These are phyloP conservation scores for Clarireedia sp. DNA, from an alignment of 2,329 filamentous ascomycete genomes.

Conservation along the genomic window DNA sequence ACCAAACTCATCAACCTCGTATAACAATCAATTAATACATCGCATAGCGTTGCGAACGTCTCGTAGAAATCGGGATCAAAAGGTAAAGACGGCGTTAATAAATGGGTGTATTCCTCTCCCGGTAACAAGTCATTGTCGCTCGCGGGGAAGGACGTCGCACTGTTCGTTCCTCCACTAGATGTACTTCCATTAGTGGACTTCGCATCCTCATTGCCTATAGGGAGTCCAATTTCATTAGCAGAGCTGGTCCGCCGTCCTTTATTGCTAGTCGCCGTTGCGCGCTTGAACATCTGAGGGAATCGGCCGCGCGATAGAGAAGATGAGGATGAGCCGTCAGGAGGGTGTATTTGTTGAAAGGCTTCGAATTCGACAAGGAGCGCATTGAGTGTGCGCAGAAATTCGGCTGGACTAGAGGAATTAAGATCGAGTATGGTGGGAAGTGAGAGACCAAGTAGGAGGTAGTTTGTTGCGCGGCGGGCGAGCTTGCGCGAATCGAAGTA, in stretches of 20 bases:
- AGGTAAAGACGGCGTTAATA: conserved; percentile 84
- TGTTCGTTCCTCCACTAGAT: conserved; percentile 31
- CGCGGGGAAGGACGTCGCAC: conserved; percentile 39
- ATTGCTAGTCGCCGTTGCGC: conserved; percentile 42
- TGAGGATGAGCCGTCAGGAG: conserved; percentile 59
- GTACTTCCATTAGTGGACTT: conserved; percentile 36
- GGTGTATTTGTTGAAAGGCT: conserved; percentile 80
- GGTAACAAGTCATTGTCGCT: conserved; percentile 61
- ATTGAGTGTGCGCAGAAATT: conserved; percentile 83
- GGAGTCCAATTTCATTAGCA: conserved; percentile 50
- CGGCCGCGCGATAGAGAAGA: conserved; percentile 66
- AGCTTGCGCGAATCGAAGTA: conserved; percentile 81
- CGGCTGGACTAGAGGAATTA: conserved; percentile 67
- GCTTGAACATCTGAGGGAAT: conserved; percentile 76
- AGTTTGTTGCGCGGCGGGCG: conserved; percentile 84
- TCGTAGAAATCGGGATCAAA: conserved; percentile 98
- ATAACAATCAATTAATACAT: conserved; percentile 91
- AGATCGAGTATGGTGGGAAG: conserved; percentile 85
- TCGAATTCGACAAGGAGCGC: conserved; percentile 87
- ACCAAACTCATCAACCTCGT: conserved; percentile 68
- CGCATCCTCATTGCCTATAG: conserved; percentile 41
- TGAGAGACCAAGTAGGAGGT: conserved; percentile 84
- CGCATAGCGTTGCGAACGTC: conserved; percentile 91
- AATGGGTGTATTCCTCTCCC: conserved; percentile 79
- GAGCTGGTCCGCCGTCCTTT: conserved; percentile 52